phyloP scores from a whole-genome alignment of 2,329 filamentous ascomycete genomes.

The Escovopsis weberi region DNA sequence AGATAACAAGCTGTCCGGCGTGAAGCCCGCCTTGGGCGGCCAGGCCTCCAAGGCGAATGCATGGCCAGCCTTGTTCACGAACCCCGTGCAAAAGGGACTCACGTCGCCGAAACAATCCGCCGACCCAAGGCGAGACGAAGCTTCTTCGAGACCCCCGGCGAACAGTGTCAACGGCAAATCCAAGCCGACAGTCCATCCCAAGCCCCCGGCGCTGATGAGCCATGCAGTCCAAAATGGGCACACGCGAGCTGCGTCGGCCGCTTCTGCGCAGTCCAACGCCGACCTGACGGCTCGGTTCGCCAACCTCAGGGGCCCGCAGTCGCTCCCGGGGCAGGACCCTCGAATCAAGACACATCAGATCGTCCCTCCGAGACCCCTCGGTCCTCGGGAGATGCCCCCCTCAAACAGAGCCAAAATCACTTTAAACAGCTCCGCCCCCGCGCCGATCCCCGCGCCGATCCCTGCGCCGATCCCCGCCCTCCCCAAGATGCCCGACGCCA shows the following conservation, averaged over 20 bases:
- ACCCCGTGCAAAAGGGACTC: not conserved
- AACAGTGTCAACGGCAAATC: slow-evolving; percentile 16
- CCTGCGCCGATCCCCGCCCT: slow-evolving; percentile 22
- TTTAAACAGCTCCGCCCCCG: slow-evolving; percentile 35
- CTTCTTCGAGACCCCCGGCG: slow-evolving; percentile 4
- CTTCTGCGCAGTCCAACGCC: slow-evolving; percentile 19
- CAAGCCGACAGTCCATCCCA: slow-evolving; percentile 44
- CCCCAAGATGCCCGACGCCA: slow-evolving; percentile 58
- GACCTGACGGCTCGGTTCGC: slow-evolving; percentile 45
- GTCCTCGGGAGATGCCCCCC: slow-evolving; percentile 39
- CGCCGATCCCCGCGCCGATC: slow-evolving; percentile 12
- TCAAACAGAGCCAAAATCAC: slow-evolving; percentile 26
- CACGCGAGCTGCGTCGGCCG: slow-evolving; percentile 13
- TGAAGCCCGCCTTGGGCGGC: slow-evolving; percentile 25
- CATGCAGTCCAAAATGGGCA: slow-evolving; percentile 29
- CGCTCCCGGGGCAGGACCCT: slow-evolving; percentile 33
- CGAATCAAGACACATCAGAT: slow-evolving; percentile 37
- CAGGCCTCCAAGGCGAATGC: slow-evolving; percentile 8
- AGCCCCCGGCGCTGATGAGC: slow-evolving; percentile 52
- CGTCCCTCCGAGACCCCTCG: slow-evolving; percentile 22
- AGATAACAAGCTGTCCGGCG: slow-evolving; percentile 48
- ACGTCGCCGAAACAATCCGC: slow-evolving; percentile 5
- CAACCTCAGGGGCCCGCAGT: slow-evolving; percentile 32
- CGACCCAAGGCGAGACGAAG: slow-evolving; percentile 1
- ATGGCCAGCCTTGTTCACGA: slow-evolving; percentile 1